A percentile compares a stretch with the other conserved stretches of the same genome.
Evolutionary conservation across 331 rosid genomes (phyloP).

Genomic region (Rosa hybrid): DNA sequence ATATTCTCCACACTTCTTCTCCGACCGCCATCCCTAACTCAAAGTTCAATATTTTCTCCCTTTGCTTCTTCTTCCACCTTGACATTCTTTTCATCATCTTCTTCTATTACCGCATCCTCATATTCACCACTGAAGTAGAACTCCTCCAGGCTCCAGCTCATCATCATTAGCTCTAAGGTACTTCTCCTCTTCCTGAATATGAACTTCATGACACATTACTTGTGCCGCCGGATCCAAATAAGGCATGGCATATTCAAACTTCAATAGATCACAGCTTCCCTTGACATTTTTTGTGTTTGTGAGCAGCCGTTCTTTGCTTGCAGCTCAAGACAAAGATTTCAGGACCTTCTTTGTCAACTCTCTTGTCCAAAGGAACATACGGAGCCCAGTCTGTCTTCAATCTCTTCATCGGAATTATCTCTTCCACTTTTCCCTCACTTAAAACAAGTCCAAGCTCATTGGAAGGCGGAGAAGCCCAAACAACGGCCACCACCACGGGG

Average conservation of each 20-base stretch:
- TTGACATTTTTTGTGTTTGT: conserved; percentile 64
- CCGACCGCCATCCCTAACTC: background rate
- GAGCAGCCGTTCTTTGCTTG: conserved; percentile 90
- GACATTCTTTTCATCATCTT: background rate
- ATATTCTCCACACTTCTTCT: background rate
- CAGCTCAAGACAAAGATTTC: conserved; percentile 86
- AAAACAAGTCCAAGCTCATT: conserved; percentile 79
- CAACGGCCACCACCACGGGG: conserved; percentile 91
- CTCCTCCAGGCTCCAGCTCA: conserved; percentile 40
- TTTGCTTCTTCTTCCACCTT: conserved; percentile 37
- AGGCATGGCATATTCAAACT: conserved; percentile 89
- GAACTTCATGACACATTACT: background rate
- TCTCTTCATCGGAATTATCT: conserved; percentile 90
- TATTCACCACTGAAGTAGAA: background rate
- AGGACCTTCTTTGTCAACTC: conserved; percentile 67
- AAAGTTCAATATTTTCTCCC: background rate
- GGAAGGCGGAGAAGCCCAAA: conserved; percentile 88
- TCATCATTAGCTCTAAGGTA: conserved; percentile 16
- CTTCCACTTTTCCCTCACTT: conserved; percentile 69
- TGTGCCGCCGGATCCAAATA: conserved; percentile 63
- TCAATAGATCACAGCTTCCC: conserved; percentile 68
- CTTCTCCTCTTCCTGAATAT: no score
- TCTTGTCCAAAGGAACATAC: conserved; percentile 71
- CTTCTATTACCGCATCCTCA: background rate
- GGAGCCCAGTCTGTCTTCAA: conserved; percentile 97